Conservation (phyloP, 1,139 yeast species). For the Suhomyces guaymorum region DNA sequence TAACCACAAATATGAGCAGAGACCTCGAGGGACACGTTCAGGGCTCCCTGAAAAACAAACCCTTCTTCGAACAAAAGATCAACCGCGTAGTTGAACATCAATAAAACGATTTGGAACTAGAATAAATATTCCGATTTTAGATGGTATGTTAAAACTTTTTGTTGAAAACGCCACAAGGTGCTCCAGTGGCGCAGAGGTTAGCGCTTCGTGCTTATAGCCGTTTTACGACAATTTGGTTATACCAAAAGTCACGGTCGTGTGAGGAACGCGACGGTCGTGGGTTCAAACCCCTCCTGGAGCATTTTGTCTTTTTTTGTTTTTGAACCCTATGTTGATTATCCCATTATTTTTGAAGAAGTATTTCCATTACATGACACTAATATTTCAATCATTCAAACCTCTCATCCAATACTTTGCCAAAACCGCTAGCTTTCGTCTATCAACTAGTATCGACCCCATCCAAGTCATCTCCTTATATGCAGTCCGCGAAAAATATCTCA, state of each 20-base stretch:
- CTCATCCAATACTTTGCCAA: no score
- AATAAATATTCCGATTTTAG: no score
- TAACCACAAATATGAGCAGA: no score
- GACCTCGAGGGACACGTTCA: no score
- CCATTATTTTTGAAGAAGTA: background rate
- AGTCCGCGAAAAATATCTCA: conserved; percentile 11
- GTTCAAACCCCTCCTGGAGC: conserved; percentile 60
- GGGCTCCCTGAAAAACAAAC: no score
- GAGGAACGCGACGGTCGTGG: conserved; percentile 62
- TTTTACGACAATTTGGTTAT: conserved; percentile 50
- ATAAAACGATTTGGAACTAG: no score
- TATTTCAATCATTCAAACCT: no score
- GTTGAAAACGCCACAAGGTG: conserved; percentile 23
- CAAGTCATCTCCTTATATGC: conserved; percentile 3
- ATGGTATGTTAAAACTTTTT: background rate
- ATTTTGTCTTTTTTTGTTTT: conserved; percentile 35
- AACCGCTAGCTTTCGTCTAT: no score
- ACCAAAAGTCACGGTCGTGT: conserved; percentile 57
- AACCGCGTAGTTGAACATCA: no score
- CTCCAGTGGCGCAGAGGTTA: conserved; percentile 59
- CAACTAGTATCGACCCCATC: background rate
- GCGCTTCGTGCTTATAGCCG: conserved; percentile 59
- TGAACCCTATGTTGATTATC: no score
- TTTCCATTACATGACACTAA: no score
- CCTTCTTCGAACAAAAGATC: no score